These are phyloP conservation scores for Calonectria honghensis DNA, from an alignment of 2,329 filamentous ascomycete genomes.

Conservation along the genomic window DNA sequence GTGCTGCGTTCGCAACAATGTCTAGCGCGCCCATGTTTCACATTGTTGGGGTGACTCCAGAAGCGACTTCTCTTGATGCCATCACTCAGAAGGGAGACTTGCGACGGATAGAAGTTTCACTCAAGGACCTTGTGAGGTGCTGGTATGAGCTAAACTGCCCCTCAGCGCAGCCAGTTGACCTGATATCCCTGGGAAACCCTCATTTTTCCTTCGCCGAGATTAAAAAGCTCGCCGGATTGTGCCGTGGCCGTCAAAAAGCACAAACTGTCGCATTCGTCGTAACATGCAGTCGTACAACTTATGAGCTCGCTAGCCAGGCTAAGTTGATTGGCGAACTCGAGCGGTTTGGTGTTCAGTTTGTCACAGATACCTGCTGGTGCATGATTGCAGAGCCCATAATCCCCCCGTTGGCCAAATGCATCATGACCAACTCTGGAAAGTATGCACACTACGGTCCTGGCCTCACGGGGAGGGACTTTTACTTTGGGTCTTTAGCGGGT, in stretches of 20 bases:
- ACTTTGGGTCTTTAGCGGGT: conserved; percentile 3
- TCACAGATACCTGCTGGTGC: conserved; percentile 33
- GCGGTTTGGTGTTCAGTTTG: conserved; percentile 16
- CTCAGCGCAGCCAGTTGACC: conserved; percentile 29
- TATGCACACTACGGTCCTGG: conserved; percentile 33
- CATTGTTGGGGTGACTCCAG: conserved; percentile 46
- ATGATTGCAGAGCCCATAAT: conserved; percentile 32
- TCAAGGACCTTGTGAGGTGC: background rate
- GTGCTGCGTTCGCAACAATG: conserved; percentile 47
- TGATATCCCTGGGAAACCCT: conserved; percentile 47
- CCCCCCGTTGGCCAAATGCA: background rate
- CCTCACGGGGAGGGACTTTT: conserved; percentile 5
- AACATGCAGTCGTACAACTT: conserved; percentile 2
- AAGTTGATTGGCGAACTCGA: background rate
- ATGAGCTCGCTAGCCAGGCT: background rate
- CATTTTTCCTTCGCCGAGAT: conserved; percentile 47
- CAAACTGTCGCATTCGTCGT: background rate
- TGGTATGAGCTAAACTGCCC: conserved; percentile 45
- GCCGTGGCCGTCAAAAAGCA: background rate
- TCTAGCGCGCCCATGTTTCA: conserved; percentile 52
- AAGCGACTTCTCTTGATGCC: conserved; percentile 36
- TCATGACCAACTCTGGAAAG: conserved; percentile 32
- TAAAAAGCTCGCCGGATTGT: conserved; percentile 23
- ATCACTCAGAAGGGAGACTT: background rate
- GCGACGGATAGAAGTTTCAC: conserved; percentile 18